Conservation (phyloP, 1,284 basidiomycete species). For the Meripilus lineatus region DNA sequence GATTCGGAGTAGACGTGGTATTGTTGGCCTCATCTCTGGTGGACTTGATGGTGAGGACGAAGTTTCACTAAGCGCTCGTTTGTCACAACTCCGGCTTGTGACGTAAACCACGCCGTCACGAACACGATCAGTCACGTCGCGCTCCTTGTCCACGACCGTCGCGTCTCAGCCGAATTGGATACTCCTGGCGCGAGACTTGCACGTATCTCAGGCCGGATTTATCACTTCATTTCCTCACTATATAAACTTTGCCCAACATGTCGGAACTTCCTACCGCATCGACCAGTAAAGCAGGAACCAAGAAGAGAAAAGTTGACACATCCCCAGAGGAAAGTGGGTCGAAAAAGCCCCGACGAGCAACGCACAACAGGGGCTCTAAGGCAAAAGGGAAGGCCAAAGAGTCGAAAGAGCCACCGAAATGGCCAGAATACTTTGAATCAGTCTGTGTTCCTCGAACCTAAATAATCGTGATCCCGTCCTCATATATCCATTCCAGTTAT, state of each 20-base stretch:
- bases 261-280: too few relatives aligned
- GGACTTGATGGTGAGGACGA: not conserved
- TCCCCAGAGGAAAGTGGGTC: not conserved
- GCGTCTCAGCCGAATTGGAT: too few relatives aligned
- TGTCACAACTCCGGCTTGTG: not conserved
- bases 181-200: too few relatives aligned
- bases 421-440: conserved; percentile 58
- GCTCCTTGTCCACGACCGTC: too few relatives aligned
- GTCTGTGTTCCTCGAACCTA: too few relatives aligned
- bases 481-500: conserved; percentile 13
- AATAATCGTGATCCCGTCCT: too few relatives aligned
- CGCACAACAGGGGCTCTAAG: conserved; percentile 11
- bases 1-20: conserved; percentile 33
- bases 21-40: conserved; percentile 1
- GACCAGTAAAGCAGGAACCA: too few relatives aligned
- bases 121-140: not conserved
- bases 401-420: conserved; percentile 22
- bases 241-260: too few relatives aligned
- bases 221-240: too few relatives aligned
- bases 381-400: conserved; percentile 22
- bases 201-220: too few relatives aligned
- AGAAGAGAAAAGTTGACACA: too few relatives aligned
- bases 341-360: not conserved
- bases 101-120: not conserved
- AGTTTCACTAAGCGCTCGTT: not conserved